Percentiles rank a stretch among this genome's conserved stretches.
These are phyloP conservation scores for Calocybe gangraenosa DNA, from an alignment of 768 basidiomycete species.

Conservation along the genomic window DNA sequence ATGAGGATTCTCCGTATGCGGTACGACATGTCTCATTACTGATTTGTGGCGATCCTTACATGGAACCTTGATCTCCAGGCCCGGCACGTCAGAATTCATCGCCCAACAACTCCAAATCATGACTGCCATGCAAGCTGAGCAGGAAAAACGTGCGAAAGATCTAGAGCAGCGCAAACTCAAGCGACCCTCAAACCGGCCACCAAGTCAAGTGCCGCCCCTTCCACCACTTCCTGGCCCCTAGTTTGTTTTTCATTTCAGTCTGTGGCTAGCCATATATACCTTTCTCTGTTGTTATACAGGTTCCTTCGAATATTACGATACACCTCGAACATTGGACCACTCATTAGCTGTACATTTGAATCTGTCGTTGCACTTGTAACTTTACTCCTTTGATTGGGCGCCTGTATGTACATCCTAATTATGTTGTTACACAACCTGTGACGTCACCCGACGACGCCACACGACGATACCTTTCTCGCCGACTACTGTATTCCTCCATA, in stretches of 20 bases:
- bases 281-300: constrained; percentile 1
- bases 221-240: constrained; percentile 30
- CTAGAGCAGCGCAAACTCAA: constrained; percentile 55
- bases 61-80: constrained; percentile 35
- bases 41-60: background rate
- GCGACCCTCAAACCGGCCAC: constrained; percentile 35
- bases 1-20: constrained; percentile 95
- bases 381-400: background rate
- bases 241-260: constrained; percentile 3
- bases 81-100: constrained; percentile 82
- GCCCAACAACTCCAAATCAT: constrained; percentile 82
- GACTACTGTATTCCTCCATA: too few species aligned
- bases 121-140: constrained; percentile 77
- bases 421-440: too few species aligned
- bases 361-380: constrained; percentile 7
- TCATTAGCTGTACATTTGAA: background rate
- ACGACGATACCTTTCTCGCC: too few species aligned
- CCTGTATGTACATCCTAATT: too few species aligned
- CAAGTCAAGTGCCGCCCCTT: constrained; percentile 31
- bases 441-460: too few species aligned
- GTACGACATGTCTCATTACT: constrained; percentile 35
- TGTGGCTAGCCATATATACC: background rate
- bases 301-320: constrained; percentile 1
- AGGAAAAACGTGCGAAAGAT: constrained; percentile 67
- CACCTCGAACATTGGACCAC: constrained; percentile 4